Base-by-base conservation (phyloP, 192 early-diverging fungal species). In the Coemansia erecta region DNA sequence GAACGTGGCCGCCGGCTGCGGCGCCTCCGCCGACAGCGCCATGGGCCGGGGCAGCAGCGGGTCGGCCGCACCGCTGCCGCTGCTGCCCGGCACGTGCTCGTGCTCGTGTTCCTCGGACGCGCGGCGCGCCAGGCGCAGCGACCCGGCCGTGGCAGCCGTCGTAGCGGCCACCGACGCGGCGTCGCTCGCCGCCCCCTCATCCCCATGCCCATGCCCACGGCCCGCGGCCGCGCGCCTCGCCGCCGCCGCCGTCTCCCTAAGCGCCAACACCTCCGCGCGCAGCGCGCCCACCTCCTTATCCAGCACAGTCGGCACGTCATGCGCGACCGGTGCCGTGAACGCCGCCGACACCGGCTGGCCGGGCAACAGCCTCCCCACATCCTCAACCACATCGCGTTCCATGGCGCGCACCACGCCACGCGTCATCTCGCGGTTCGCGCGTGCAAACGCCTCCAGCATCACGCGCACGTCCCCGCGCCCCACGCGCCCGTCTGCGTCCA, bases 371-470 rank as follows among this genome's bases (percentile, higher is more conserved):
- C 54, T 64, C 1, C 40, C 22, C 2, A 64, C 64, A 4, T 64
- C 50, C 31, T 68, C 65, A 86, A 95, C 87, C 70, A 97, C 85
- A 33, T 89, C 91, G 48, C 90, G 89, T 56, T 97, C 94, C 78
- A 93, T 89, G 0, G 89, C 84, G 46, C 89, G 92, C 8, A 95
- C 92, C 58, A 93, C 88, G 63, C 90, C 93, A 9, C 88, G 81
- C 4, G 97, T 91, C 21, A 95, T 81, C 55, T 93, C 90, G 85
- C 92, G 93, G 3, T 89, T 92, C 0, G 94, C 78, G 62, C 92
- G 86, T 48, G 94, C 90, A 59, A 96, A 97, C 8, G 96, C 89
- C 67, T 94, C 94, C 70, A 97, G 91, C 84, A 97, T 94, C 19
- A 77, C 72, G 41, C 89, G 86, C 10, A 98, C 73, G 54, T 97